Evolutionary conservation across 2,329 filamentous ascomycete genomes (phyloP), one percentile per base, ranked within the genome.

Genomic region (Penicillium janthinellum): DNA sequence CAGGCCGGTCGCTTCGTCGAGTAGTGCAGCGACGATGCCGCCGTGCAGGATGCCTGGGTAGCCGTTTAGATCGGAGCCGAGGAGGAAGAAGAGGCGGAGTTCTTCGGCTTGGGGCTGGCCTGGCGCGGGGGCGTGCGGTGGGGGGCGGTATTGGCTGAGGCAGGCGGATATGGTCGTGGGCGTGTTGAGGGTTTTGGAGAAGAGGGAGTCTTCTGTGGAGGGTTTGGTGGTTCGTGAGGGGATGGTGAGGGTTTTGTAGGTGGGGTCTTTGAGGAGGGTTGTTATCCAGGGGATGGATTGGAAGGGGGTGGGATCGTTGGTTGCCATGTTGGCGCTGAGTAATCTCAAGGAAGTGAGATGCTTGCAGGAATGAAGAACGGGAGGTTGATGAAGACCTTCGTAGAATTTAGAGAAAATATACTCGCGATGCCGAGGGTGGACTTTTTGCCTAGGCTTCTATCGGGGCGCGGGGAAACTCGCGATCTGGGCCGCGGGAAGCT

Each of bases 11-110:
- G 54, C 60, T 58, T 70, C 69, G 49, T 73, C 71, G 14, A 73
- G 54, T 6, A 73, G 50, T 4, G 66, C 64, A 7, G 67, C 65
- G 4, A 68, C 63, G 28, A 71, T 66, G 10, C 71, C 71, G 39
- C 71, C 71, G 48, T 73, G 71, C 10, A 73, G 58, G 1, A 70
- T 58, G 14, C 64, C 60, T 1, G 70, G 67, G 35, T 69, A 67
- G 17, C 70, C 70, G 28, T 70, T 71, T 42, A 73, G 41, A 8
- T 64, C 68, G 4, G 52, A 52, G 15, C 71, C 71, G 38, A 73
- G 66, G 28, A 65, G 66, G 57, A 67, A 69, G 64, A 73, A 70
- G 17, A 67, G 61, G 28, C 69, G 68, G 6, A 72, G 22, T 53
- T 71, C 66, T 22, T 58, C 55, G 5, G 31, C 48, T 42, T 28